Evolutionary conservation across 768 basidiomycete genomes (phyloP).

Genomic region (Crepidotus variabilis): DNA sequence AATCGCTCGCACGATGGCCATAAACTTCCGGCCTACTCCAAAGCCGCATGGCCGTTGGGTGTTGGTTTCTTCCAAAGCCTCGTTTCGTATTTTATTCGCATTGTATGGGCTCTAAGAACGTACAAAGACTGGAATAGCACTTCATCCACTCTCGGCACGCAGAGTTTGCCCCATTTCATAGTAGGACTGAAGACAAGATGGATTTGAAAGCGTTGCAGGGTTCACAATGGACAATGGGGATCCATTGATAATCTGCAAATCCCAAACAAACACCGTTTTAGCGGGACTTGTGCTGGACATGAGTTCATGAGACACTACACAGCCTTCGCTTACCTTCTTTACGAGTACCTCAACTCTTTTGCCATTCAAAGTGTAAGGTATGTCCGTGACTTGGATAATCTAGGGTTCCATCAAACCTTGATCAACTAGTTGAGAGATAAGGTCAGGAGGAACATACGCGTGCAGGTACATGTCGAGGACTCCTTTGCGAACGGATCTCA

Average conservation of each 20-base stretch:
- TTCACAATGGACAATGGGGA: constrained; percentile 66
- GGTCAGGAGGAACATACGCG: constrained; percentile 38
- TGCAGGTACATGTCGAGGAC: constrained; percentile 75
- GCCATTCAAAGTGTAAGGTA: constrained; percentile 78
- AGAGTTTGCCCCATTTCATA: constrained; percentile 47
- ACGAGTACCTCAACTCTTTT: constrained; percentile 80
- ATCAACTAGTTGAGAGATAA: constrained; percentile 4
- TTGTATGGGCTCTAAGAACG: neutral
- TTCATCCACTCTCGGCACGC: constrained; percentile 38
- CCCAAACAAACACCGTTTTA: constrained; percentile 8
- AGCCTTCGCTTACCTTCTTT: constrained; percentile 51
- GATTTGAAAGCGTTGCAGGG: constrained; percentile 68
- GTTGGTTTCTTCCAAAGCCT: constrained; percentile 3
- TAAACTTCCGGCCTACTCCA: constrained; percentile 9
- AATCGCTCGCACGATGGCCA: constrained; percentile 9
- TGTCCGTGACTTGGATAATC: constrained; percentile 68
- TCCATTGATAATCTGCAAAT: constrained; percentile 70
- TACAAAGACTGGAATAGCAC: neutral
- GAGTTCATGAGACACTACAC: constrained; percentile 8
- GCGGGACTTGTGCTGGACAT: constrained; percentile 13
- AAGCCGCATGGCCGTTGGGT: constrained; percentile 12
- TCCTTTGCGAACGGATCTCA: constrained; percentile 60
- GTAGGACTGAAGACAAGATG: constrained; percentile 66
- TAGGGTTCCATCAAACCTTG: constrained; percentile 20
- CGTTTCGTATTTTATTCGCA: neutral